Conservation (phyloP, 139 green algal genomes). For the Nannochloris sp. region DNA sequence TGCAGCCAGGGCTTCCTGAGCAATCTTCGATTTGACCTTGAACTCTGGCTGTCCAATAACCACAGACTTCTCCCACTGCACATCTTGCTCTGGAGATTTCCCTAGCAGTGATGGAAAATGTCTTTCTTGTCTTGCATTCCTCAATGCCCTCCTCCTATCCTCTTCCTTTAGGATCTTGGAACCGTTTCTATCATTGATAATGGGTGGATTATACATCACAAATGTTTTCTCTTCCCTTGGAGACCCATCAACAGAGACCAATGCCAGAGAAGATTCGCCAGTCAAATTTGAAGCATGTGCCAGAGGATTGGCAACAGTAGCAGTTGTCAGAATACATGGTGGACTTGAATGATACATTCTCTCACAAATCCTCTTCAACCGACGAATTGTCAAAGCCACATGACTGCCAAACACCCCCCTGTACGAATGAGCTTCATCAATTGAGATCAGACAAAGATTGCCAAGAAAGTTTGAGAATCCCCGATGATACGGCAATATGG, state of each 20-base stretch:
- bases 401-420: conserved; percentile 86
- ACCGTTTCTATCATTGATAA: conserved; percentile 18
- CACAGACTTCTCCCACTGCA: not conserved
- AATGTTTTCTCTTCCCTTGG: conserved; percentile 72
- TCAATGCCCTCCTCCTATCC: not conserved
- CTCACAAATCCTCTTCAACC: conserved; percentile 70
- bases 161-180: not conserved
- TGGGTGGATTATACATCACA: conserved; percentile 91
- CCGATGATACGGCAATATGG: conserved; percentile 67
- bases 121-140: conserved; percentile 2
- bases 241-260: conserved; percentile 69
- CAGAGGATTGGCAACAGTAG: conserved; percentile 81
- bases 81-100: not conserved
- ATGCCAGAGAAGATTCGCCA: conserved; percentile 23
- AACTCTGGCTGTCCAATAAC: not conserved
- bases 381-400: conserved; percentile 74
- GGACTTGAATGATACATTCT: conserved; percentile 37
- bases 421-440: conserved; percentile 89
- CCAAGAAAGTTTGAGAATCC: conserved; percentile 61
- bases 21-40: not conserved
- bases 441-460: conserved; percentile 66
- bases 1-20: not conserved
- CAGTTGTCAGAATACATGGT: conserved; percentile 63
- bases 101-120: conserved; percentile 1
- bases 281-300: conserved; percentile 56